phyloP scores from a whole-genome alignment of 441 rosid species.

The Heliophila coronopifolia region DNA sequence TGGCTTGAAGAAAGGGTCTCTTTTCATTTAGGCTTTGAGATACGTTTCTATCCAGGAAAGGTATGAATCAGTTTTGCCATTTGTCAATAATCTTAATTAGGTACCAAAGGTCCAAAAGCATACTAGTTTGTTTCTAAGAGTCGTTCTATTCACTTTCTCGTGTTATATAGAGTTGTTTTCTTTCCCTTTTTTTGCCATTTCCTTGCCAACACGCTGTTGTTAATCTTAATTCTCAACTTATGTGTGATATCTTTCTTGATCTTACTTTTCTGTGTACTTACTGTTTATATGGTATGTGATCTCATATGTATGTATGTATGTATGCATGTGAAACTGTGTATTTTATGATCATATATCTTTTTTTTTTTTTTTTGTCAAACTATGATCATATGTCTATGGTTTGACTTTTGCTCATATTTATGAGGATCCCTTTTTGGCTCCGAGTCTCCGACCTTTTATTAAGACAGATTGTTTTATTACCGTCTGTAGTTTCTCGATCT shows the following conservation, averaged over 20 bases:
- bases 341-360: no score
- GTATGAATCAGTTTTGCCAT: slow-evolving; percentile 30
- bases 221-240: neutral
- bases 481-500: neutral
- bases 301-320: neutral
- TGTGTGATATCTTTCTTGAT: neutral
- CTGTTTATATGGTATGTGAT: slow-evolving; percentile 6
- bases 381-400: neutral
- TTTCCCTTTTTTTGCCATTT: neutral
- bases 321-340: neutral
- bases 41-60: slow-evolving; percentile 80
- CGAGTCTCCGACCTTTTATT: neutral
- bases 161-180: neutral
- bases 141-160: neutral
- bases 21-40: slow-evolving; percentile 41
- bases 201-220: neutral
- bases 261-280: neutral
- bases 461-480: neutral
- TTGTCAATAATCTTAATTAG: neutral
- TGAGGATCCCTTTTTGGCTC: neutral
- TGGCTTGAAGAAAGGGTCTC: slow-evolving; percentile 81
- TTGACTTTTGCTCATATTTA: neutral
- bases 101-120: neutral
- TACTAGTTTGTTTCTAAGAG: neutral
- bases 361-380: no score